Evolutionary conservation across 768 basidiomycete species (phyloP), one percentile per base, ranked within the genome.

Genomic region (Suillus paluster): DNA sequence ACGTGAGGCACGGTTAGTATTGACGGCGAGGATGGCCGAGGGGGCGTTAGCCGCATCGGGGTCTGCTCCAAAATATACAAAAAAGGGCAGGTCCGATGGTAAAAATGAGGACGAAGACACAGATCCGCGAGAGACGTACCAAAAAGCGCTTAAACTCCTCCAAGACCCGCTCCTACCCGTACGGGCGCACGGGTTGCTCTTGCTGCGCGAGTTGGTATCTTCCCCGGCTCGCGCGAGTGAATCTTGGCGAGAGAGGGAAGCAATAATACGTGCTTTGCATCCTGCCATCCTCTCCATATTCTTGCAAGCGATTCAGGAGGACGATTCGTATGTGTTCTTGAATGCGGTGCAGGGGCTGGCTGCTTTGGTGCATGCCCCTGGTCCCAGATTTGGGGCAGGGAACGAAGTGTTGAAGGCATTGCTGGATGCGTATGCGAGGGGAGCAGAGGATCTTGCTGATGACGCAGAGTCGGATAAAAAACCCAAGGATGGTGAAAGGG

Each of bases 301-400:
- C 72, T 74, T 96, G 64, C 87, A 92, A 69, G 84, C 88, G 0
- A 75, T 96, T 6, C 90, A 94, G 69, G 95, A 97, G 63, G 91
- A 95, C 42, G 97, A 99, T 69, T 94, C 93, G n/a, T 98, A 95
- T 73, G 87, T 98, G 59, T 98, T 94, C 70, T 79, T 98, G 57
- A 95, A 95, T 70, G 95, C 92, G 1, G 90, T 97, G 15, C 93
- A 95, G 68, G 96, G 96, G 0, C 81, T 99, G 1, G 85, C 89
- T n/a, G 86, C 84, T 5, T 88, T 98, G 84, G 94, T 90, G 0
- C 89, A 95, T 67, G 80, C 80, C 2, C 86, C 88, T 63, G 93
- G 92, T 3, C 23, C 45, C 5, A 27, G 21, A 39, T 27, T 10
- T 39, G 38, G 25, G 3, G 1, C 17, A 1, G 74, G 73, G 25